Conservation (phyloP, 768 basidiomycete species). For the Boletellus emodensis region DNA sequence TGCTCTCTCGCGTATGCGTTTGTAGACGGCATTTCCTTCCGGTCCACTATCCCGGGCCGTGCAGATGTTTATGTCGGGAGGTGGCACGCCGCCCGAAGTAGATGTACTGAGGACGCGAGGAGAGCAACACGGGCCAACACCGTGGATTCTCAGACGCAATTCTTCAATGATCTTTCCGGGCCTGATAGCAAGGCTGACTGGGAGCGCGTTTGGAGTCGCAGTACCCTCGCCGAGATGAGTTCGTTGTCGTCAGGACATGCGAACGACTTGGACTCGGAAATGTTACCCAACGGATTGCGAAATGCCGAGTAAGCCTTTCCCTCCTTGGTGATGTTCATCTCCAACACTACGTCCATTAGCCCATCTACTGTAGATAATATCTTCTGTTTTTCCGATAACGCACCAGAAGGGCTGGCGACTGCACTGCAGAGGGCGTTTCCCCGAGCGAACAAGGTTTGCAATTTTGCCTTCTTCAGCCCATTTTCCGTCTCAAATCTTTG, state of each 20-base stretch:
- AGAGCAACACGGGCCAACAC: not conserved
- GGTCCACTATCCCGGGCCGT: constrained; percentile 60
- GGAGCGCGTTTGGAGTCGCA: constrained; percentile 48
- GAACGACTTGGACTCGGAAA: not conserved
- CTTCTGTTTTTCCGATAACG: constrained; percentile 54
- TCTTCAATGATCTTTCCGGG: constrained; percentile 1
- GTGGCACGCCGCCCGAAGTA: constrained; percentile 56
- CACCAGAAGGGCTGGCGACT: constrained; percentile 53
- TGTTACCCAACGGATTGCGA: constrained; percentile 39
- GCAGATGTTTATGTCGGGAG: constrained; percentile 63
- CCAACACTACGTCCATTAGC: constrained; percentile 7
- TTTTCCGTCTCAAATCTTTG: not conserved
- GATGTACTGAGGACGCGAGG: not conserved
- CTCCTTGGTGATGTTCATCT: not conserved
- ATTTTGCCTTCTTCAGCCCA: not conserved
- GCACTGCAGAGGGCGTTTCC: constrained; percentile 41
- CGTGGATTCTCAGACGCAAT: constrained; percentile 1
- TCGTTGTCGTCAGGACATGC: constrained; percentile 1
- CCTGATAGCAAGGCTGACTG: constrained; percentile 36
- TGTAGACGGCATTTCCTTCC: constrained; percentile 44
- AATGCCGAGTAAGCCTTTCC: constrained; percentile 23
- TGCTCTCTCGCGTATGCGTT: constrained; percentile 60
- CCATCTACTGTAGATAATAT: constrained; percentile 27
- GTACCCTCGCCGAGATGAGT: not conserved
- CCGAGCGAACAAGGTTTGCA: constrained; percentile 46